A percentile compares a stretch with the other conserved stretches of the same genome.
These are phyloP conservation scores for Closterium sp. DNA, from an alignment of 139 green algal genomes.

Conservation along the genomic window DNA sequence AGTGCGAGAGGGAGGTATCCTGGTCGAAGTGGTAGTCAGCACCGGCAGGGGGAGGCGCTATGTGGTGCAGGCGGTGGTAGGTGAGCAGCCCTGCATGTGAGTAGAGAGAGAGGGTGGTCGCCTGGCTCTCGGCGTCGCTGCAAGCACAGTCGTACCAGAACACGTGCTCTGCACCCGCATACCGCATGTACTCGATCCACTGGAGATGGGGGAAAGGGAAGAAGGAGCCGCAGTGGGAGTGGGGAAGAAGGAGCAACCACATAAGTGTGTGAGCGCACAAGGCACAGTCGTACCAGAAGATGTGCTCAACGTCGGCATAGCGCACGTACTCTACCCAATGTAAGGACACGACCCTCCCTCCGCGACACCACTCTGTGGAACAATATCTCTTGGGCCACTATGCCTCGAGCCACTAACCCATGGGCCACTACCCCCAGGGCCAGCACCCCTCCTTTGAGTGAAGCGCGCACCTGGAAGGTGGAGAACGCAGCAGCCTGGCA, in stretches of 20 bases:
- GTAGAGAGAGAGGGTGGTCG: background rate
- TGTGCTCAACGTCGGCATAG: slow-evolving; percentile 25
- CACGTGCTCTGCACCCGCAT: slow-evolving; percentile 28
- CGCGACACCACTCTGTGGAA: too few relatives aligned
- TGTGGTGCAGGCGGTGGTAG: slow-evolving; percentile 27
- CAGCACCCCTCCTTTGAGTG: too few relatives aligned
- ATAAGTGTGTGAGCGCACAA: too few relatives aligned
- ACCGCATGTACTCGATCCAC: slow-evolving; percentile 42
- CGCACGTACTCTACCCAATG: slow-evolving; percentile 38
- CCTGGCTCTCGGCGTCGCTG: slow-evolving; percentile 10
- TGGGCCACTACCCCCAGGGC: too few relatives aligned
- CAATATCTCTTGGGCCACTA: too few relatives aligned
- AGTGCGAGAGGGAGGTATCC: background rate
- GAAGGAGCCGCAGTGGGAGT: background rate
- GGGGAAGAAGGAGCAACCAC: background rate
- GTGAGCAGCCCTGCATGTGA: slow-evolving; percentile 2
- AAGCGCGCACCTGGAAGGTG: background rate
- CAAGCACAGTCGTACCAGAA: slow-evolving; percentile 31
- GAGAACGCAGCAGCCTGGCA: background rate
- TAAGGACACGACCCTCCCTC: too few relatives aligned
- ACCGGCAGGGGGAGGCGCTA: background rate
- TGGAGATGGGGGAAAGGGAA: background rate
- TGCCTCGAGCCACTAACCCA: too few relatives aligned
- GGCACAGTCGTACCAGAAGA: slow-evolving; percentile 36
- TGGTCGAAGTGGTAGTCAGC: slow-evolving; percentile 25